Conservation (phyloP, 2,329 filamentous ascomycete genomes). For the Biscogniauxia sp. region DNA sequence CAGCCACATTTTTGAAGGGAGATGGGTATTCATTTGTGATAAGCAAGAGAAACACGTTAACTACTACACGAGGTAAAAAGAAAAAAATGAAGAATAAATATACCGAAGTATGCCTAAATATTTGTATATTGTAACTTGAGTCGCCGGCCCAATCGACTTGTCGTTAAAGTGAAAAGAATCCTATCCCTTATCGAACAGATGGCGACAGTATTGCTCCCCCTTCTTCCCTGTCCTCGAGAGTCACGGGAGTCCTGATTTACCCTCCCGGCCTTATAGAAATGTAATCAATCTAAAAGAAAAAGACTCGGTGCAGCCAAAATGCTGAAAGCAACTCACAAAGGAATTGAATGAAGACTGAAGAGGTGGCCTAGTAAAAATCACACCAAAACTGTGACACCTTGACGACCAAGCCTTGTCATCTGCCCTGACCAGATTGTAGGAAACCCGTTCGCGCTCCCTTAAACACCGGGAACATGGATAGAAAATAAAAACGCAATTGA, state of each 20-base stretch:
- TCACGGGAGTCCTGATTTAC: background rate
- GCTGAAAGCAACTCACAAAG: background rate
- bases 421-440: constrained; percentile 11
- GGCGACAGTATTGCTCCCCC: background rate
- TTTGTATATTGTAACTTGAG: background rate
- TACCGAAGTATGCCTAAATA: background rate
- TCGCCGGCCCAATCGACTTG: background rate
- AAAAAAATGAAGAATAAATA: background rate
- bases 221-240: background rate
- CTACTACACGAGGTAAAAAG: background rate
- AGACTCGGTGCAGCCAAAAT: background rate
- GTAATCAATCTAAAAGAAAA: background rate
- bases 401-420: background rate
- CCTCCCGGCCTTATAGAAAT: background rate
- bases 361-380: background rate
- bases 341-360: background rate
- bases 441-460: constrained; percentile 5
- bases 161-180: background rate
- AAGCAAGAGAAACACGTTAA: background rate
- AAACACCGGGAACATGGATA: constrained; percentile 12
- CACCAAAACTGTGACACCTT: background rate
- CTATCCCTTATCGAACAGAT: background rate
- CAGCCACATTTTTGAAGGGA: background rate
- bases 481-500: constrained; percentile 6
- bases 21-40: background rate